These are phyloP conservation scores for Tricholoma bakamatsutake DNA, from an alignment of 768 basidiomycete genomes.

Conservation along the genomic window DNA sequence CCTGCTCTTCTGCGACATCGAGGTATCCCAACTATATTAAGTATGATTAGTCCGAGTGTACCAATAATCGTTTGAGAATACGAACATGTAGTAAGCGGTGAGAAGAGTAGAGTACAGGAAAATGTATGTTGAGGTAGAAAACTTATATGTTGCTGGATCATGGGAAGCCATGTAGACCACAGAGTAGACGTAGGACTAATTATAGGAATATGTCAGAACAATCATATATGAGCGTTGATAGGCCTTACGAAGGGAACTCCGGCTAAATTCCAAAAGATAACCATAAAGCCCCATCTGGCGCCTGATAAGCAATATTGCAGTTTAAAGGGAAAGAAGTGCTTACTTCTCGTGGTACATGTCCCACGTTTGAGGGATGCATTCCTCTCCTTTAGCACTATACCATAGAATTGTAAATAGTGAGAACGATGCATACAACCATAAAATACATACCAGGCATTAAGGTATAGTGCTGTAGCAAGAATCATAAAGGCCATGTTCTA, in stretches of 20 bases:
- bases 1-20: slow-evolving; percentile 94
- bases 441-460: slow-evolving; percentile 78
- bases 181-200: slow-evolving; percentile 92
- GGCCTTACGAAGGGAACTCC: slow-evolving; percentile 82
- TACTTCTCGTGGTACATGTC: slow-evolving; percentile 99
- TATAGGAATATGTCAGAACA: neutral
- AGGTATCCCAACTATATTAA: slow-evolving; percentile 72
- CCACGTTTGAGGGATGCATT: slow-evolving; percentile 96
- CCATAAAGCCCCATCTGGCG: slow-evolving; percentile 85
- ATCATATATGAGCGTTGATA: neutral
- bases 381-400: slow-evolving; percentile 81
- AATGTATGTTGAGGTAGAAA: slow-evolving; percentile 72
- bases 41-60: slow-evolving; percentile 2
- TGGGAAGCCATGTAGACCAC: slow-evolving; percentile 97
- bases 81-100: slow-evolving; percentile 82
- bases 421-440: neutral
- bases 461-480: slow-evolving; percentile 91
- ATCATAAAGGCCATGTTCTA: slow-evolving; percentile 98
- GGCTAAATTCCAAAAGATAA: slow-evolving; percentile 97
- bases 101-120: slow-evolving; percentile 71
- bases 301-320: neutral
- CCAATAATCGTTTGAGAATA: slow-evolving; percentile 10
- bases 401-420: slow-evolving; percentile 5
- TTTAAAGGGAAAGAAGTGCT: slow-evolving; percentile 12
- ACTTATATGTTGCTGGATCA: slow-evolving; percentile 81